These are phyloP conservation scores for Dendrocalamus latiflorus DNA, from an alignment of 202 grass and related monocot species.

Conservation along the genomic window DNA sequence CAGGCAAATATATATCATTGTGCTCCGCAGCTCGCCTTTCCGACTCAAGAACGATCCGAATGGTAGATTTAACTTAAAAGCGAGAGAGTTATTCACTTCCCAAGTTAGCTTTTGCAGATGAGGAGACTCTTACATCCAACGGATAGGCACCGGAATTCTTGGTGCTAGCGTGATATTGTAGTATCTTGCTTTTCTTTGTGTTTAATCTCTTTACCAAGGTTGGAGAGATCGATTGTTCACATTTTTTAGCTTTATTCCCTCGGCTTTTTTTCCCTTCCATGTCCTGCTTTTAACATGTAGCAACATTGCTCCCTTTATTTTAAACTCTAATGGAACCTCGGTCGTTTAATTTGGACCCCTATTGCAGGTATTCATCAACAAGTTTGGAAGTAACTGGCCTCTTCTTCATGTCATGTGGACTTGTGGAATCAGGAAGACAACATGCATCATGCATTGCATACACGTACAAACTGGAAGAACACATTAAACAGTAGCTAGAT, in stretches of 20 bases:
- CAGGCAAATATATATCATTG: no score
- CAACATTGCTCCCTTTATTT: constrained; percentile 17
- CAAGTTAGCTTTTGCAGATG: no score
- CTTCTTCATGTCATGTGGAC: not conserved
- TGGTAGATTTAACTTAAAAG: no score
- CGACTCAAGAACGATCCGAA: no score
- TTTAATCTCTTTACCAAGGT: not conserved
- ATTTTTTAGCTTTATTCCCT: not conserved
- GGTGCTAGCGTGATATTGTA: not conserved
- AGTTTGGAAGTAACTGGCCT: not conserved
- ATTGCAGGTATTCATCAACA: no score
- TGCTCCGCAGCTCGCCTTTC: no score
- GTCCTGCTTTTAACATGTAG: constrained; percentile 7
- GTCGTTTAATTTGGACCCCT: no score
- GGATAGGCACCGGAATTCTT: not conserved
- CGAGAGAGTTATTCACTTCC: no score
- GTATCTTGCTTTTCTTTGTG: not conserved
- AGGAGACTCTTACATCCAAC: no score
- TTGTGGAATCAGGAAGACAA: not conserved
- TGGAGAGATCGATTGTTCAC: not conserved
- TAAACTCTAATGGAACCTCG: no score
- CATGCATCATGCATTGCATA: not conserved
- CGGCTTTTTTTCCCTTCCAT: not conserved
- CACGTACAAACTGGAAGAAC: not conserved
- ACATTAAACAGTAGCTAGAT: not conserved